Conservation (phyloP, 495 filamentous ascomycete species). For the Aspergillus ellipticus region DNA sequence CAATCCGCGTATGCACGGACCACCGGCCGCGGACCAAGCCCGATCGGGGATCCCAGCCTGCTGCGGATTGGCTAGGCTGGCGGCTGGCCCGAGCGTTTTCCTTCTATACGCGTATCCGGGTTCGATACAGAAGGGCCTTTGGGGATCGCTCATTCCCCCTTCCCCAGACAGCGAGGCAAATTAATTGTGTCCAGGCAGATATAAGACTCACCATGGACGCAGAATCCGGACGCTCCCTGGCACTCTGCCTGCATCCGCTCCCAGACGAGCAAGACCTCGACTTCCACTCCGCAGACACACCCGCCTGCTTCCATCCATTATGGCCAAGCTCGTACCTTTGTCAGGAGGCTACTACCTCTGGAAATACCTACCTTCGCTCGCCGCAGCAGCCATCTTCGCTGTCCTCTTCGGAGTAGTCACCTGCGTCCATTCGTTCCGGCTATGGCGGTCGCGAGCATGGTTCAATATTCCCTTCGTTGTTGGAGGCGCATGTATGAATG, state of each 20-base stretch:
- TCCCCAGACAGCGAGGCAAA: too few species aligned
- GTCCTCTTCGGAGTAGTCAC: conserved; percentile 44
- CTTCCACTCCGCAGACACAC: neutral
- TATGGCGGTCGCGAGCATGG: conserved; percentile 14
- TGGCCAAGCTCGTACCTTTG: conserved; percentile 1
- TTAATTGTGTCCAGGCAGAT: too few species aligned
- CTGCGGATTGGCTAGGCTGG: too few species aligned
- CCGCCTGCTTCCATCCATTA: neutral
- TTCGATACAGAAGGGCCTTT: neutral
- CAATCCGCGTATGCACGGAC: conserved; percentile 3
- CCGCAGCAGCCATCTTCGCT: conserved; percentile 47
- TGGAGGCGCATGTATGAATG: conserved; percentile 23
- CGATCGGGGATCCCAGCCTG: too few species aligned
- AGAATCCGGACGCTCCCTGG: neutral
- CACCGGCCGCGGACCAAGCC: neutral
- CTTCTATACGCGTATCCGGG: conserved; percentile 2
- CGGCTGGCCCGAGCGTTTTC: neutral
- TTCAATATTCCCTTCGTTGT: conserved; percentile 25
- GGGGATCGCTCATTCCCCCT: neutral
- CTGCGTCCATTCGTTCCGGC: conserved; percentile 36
- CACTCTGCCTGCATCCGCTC: neutral
- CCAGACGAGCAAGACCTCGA: neutral
- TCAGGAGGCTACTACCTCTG: conserved; percentile 19
- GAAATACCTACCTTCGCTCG: conserved; percentile 41
- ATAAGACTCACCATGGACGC: neutral